Evolutionary conservation across 2,329 filamentous ascomycete genomes (phyloP).

Genomic region (Fusarium pseudonygamai): DNA sequence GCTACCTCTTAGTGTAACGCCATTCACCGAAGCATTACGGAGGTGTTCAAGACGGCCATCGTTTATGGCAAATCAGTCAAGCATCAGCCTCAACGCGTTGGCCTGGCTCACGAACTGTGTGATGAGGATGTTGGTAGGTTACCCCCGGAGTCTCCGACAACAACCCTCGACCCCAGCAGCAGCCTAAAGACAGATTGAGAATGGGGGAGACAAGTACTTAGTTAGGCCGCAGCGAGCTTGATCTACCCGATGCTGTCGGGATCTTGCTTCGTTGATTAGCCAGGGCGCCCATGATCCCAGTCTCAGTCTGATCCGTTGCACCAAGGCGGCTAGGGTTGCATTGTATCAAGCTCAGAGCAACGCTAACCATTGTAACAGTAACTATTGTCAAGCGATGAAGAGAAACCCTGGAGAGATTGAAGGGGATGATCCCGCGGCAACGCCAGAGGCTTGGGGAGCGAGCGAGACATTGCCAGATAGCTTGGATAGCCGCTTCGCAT

Average conservation of each 20-base stretch:
- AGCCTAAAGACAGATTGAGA: slow-evolving; percentile 16
- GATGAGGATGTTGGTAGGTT: slow-evolving; percentile 95
- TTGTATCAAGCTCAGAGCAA: slow-evolving; percentile 19
- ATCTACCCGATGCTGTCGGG: slow-evolving; percentile 36
- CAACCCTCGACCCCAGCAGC: slow-evolving; percentile 15
- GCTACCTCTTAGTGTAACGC: slow-evolving; percentile 80
- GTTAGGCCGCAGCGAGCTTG: slow-evolving; percentile 27
- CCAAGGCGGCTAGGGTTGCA: slow-evolving; percentile 16
- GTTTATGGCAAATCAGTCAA: slow-evolving; percentile 99
- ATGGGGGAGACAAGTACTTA: slow-evolving; percentile 12
- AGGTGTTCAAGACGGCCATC: slow-evolving; percentile 94
- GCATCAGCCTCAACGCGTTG: slow-evolving; percentile 97
- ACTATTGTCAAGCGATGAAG: slow-evolving; percentile 77
- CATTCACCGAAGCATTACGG: slow-evolving; percentile 95
- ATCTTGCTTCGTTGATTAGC: slow-evolving; percentile 33
- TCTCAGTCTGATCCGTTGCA: slow-evolving; percentile 21
- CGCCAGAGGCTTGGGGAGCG: slow-evolving; percentile 29
- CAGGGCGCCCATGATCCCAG: slow-evolving; percentile 18
- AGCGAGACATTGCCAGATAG: slow-evolving; percentile 4
- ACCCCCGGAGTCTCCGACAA: slow-evolving; percentile 11
- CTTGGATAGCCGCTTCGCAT: slow-evolving; percentile 37
- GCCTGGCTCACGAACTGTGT: slow-evolving; percentile 86
- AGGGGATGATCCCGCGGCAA: slow-evolving; percentile 31
- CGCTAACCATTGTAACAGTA: slow-evolving; percentile 48
- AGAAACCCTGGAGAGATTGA: slow-evolving; percentile 43